Evolutionary conservation across 192 early-diverging fungal species (phyloP).

Genomic region (Coemansia sp.): DNA sequence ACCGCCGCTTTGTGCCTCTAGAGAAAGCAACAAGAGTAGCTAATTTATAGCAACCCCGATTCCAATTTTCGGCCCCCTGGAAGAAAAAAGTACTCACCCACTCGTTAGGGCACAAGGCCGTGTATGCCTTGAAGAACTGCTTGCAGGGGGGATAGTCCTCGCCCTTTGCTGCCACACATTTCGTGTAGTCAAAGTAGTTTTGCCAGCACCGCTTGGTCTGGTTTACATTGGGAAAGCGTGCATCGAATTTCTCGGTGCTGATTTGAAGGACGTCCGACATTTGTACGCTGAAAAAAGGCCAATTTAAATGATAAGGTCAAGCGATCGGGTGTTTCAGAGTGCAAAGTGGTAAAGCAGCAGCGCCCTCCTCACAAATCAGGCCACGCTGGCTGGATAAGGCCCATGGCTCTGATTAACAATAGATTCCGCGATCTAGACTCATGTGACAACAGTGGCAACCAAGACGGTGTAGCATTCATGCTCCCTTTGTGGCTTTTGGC

Average conservation of each 20-base stretch:
- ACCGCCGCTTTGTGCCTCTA: background rate
- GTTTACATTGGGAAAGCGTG: slow-evolving; percentile 96
- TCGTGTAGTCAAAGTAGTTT: slow-evolving; percentile 94
- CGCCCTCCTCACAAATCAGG: background rate
- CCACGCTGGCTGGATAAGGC: background rate
- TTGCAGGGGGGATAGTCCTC: slow-evolving; percentile 93
- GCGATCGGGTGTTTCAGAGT: background rate
- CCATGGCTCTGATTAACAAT: background rate
- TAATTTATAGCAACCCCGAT: too few species aligned
- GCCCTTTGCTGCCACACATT: slow-evolving; percentile 91
- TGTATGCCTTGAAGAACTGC: slow-evolving; percentile 83
- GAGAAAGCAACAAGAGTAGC: too few species aligned
- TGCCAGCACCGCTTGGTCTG: slow-evolving; percentile 99
- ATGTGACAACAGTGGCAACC: background rate
- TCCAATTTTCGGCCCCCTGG: too few species aligned
- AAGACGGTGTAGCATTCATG: background rate
- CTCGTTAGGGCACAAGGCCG: slow-evolving; percentile 83
- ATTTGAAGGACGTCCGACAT: slow-evolving; percentile 38
- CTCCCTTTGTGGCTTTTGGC: background rate
- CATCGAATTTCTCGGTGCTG: slow-evolving; percentile 50
- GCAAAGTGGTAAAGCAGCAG: background rate
- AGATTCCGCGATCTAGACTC: background rate
- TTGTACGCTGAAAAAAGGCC: background rate
- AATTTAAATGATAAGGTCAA: background rate
- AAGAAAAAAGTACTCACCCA: slow-evolving; percentile 76